Evolutionary conservation across 2,329 filamentous ascomycete species (phyloP), one percentile per base, ranked within the genome.

Genomic region (Aspergillus pseudonomiae): DNA sequence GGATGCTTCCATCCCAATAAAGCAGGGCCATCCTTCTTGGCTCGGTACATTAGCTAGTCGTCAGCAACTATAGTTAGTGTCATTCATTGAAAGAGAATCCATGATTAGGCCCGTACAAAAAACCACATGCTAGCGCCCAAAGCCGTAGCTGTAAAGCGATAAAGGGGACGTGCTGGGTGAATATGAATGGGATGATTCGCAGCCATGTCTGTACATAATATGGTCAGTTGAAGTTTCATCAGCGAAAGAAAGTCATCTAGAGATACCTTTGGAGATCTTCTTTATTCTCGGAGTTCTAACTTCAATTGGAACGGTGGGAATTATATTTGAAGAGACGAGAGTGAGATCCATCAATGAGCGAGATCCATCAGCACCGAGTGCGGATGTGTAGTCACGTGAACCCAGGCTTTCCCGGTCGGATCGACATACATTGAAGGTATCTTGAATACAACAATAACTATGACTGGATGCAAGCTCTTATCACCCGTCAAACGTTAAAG

Each of bases 111-210:
- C 60, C 74, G 58, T 87, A 98, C 94, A 80, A 95, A 99, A 83
- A 99, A 98, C 95, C 95, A 99, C 95, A 98, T 99, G 82, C 91
- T 92, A 61, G 95, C 95, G 71, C 93, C 92, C 67, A 99, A 85
- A 66, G 90, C 92, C 52, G 93, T 97, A 54, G 92, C 94, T 63
- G 89, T 87, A 79, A 94, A 91, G 77, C 92, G 88, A 84, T 98
- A 97, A 69, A 97, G 75, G 53, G 88, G 88, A 66, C 87, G 84
- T 56, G 81, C 85, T 39, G 85, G 86, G 75, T 86, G 88, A 75
- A 90, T 71, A 68, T 81, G 78, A 62, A 81, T 77, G 41, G 80
- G 79, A 68, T 81, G 80, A 67, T 77, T 78, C 64, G 76, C 73
- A 70, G 77, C 75, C 77, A 79, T 79, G 60, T 65, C 75, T 78